Percentiles rank a stretch among this genome's conserved stretches.
Evolutionary conservation across 2,329 filamentous ascomycete genomes (phyloP).

Genomic region (Botrytis byssoidea): DNA sequence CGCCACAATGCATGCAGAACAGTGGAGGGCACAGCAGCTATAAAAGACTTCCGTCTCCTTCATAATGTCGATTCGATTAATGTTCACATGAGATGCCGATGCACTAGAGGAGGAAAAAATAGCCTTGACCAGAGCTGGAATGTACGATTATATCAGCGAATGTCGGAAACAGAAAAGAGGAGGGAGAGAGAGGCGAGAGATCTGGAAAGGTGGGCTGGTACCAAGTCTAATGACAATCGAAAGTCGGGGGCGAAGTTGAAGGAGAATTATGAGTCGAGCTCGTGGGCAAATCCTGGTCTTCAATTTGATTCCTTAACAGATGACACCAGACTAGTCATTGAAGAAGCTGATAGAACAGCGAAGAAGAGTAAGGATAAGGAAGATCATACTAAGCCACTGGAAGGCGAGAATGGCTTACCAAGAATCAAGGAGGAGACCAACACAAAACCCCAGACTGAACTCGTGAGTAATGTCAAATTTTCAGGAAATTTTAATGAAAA

Average conservation of each 20-base stretch:
- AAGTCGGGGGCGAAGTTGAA: not conserved
- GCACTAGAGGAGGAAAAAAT: not conserved
- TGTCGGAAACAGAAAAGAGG: not conserved
- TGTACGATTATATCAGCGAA: not conserved
- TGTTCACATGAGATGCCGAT: not conserved
- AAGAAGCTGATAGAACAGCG: not conserved
- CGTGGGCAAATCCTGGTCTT: not conserved
- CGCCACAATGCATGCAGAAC: not conserved
- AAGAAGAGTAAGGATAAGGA: not conserved
- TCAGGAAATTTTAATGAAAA: not conserved
- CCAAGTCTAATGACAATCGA: not conserved
- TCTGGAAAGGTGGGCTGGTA: not conserved
- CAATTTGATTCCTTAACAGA: not conserved
- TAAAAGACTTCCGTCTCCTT: not conserved
- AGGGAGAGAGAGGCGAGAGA: accelerated
- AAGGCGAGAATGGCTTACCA: not conserved
- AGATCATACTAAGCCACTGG: not conserved
- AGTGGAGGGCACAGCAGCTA: not conserved
- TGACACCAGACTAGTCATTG: not conserved
- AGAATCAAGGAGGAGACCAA: not conserved
- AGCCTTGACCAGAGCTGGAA: not conserved
- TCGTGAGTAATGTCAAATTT: not conserved
- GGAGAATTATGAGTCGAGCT: not conserved
- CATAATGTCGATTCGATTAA: not conserved
- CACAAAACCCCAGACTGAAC: not conserved